Conservation (phyloP, 139 green algal species). For the Volvox reticuliferus region DNA sequence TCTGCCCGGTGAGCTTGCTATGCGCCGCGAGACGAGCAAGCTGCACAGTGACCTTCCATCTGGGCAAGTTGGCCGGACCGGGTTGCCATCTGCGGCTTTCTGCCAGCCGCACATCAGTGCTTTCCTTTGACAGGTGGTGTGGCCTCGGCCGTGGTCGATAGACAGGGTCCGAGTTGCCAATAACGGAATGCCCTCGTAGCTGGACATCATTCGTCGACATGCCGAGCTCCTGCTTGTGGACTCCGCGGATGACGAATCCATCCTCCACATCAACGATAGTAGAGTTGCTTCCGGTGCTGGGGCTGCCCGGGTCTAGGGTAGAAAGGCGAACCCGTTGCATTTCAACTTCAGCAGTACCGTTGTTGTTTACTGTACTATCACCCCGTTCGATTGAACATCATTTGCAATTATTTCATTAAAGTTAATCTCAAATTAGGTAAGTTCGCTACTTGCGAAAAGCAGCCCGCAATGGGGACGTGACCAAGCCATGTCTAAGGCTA, state of each 20-base stretch:
- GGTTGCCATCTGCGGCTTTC: background rate
- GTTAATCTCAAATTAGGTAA: too few relatives aligned
- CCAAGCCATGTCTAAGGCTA: too few relatives aligned
- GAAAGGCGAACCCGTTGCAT: background rate
- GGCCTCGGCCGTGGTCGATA: background rate
- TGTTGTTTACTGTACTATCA: too few relatives aligned
- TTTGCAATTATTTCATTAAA: too few relatives aligned
- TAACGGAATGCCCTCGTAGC: background rate
- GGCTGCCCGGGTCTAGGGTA: background rate
- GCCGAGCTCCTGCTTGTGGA: background rate
- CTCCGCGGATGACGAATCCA: constrained; percentile 38
- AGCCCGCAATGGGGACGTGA: too few relatives aligned
- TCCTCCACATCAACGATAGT: constrained; percentile 15
- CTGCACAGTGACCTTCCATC: background rate
- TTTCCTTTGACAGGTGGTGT: constrained; percentile 19
- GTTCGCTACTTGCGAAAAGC: too few relatives aligned
- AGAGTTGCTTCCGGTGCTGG: background rate
- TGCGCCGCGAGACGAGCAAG: constrained; percentile 12
- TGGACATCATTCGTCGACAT: background rate
- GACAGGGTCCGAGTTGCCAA: background rate
- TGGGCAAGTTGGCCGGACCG: background rate
- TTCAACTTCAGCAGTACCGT: background rate
- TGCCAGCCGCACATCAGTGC: background rate
- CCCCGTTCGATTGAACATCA: too few relatives aligned
- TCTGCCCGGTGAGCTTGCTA: constrained; percentile 11